Percentiles rank a stretch among this genome's conserved stretches.
Conservation (phyloP, 306 rosid species). For the Sesbania bispinosa region DNA sequence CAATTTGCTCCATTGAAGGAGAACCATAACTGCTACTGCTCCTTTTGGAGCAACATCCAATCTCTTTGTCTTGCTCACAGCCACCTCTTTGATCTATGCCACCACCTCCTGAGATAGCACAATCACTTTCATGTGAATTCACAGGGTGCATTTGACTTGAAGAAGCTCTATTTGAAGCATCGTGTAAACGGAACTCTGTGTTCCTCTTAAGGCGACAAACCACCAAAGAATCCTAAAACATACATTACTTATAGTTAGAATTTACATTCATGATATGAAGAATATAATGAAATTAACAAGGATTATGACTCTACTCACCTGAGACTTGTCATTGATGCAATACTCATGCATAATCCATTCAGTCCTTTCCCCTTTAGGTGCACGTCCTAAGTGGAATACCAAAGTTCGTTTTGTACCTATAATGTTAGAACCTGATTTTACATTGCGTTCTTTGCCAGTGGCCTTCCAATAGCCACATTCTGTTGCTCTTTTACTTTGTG, state of each 20-base stretch:
- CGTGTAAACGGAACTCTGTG: slow-evolving; percentile 50
- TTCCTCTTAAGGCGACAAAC: slow-evolving; percentile 88
- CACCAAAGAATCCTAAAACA: slow-evolving; percentile 72
- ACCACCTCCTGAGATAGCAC: slow-evolving; percentile 42
- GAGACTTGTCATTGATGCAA: slow-evolving; percentile 63
- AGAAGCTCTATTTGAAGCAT: slow-evolving; percentile 48
- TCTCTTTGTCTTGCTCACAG: slow-evolving; percentile 51
- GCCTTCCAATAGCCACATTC: slow-evolving; percentile 96
- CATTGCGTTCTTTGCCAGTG: slow-evolving; percentile 85
- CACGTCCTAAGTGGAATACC: slow-evolving; percentile 91
- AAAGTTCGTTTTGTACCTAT: slow-evolving; percentile 89
- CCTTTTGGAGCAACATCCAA: slow-evolving; percentile 44
- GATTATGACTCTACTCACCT: slow-evolving; percentile 45
- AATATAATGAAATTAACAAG: too few relatives aligned
- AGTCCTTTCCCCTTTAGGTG: slow-evolving; percentile 92
- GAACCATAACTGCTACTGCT: slow-evolving; percentile 61
- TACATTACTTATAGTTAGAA: too few relatives aligned
- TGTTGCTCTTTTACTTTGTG: slow-evolving; percentile 87
- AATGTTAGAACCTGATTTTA: slow-evolving; percentile 65
- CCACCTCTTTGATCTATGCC: slow-evolving; percentile 32
- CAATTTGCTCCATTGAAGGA: slow-evolving; percentile 65
- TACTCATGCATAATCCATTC: slow-evolving; percentile 99
- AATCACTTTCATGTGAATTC: slow-evolving; percentile 39
- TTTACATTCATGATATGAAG: too few relatives aligned
- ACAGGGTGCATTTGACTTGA: slow-evolving; percentile 40